Conservation (phyloP, 768 basidiomycete genomes). For the Suillus tomentosus region DNA sequence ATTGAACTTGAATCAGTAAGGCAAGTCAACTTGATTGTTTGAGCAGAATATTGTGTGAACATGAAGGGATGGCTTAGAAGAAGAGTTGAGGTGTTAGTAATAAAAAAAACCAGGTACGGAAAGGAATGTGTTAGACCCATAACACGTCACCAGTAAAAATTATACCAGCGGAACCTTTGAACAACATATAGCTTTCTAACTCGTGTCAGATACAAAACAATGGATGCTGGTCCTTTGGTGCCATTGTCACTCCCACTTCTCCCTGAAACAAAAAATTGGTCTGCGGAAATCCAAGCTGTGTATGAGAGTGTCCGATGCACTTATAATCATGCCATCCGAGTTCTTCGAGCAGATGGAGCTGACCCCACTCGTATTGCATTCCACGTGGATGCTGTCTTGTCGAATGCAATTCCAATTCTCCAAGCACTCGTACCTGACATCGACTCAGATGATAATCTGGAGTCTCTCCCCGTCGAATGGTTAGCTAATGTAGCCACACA, state of each 20-base stretch:
- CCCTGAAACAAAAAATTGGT: conserved; percentile 13
- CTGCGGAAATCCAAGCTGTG: conserved; percentile 14
- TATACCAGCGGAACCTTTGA: background rate
- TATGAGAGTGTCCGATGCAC: conserved; percentile 15
- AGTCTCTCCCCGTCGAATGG: conserved; percentile 12
- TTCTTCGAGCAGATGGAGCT: conserved; percentile 18
- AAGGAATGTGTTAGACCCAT: background rate
- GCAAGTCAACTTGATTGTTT: background rate
- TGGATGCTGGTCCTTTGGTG: background rate
- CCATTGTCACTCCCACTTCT: conserved; percentile 16
- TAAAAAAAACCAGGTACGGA: conserved; percentile 1
- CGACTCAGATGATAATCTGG: background rate
- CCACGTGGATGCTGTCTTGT: conserved; percentile 19
- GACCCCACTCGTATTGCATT: conserved; percentile 19
- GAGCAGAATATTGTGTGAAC: background rate
- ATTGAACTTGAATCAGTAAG: background rate
- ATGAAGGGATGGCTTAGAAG: background rate
- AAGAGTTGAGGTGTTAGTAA: conserved; percentile 8
- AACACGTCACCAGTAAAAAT: background rate
- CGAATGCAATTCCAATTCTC: conserved; percentile 15
- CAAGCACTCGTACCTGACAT: conserved; percentile 9
- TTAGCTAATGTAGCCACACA: conserved; percentile 11
- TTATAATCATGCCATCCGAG: conserved; percentile 10
- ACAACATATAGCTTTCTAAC: too few relatives aligned
- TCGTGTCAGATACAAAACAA: background rate